Conservation (phyloP, 129 eudicot genomes). For the Rutidosis leptorrhynchoides region DNA sequence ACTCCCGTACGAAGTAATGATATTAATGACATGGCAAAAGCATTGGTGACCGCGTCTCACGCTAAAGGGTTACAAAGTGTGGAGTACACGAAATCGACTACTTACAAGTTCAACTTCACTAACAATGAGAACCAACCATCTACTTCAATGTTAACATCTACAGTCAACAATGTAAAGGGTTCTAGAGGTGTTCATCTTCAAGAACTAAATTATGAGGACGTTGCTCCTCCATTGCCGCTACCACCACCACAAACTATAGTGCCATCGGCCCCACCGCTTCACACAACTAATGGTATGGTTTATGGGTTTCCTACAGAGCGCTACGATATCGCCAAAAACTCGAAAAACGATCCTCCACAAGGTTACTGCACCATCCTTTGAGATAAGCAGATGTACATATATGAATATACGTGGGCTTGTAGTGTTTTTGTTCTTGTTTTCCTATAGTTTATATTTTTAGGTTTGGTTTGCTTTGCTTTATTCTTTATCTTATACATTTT, state of each 20-base stretch:
- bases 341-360: neutral
- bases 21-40: neutral
- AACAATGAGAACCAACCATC: slow-evolving; percentile 1
- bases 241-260: neutral
- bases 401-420: neutral
- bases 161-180: neutral
- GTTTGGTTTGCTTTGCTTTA: neutral
- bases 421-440: neutral
- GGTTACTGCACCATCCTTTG: neutral
- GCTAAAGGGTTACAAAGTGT: slow-evolving; percentile 10
- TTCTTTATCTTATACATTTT: too few species aligned
- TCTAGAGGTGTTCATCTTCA: neutral
- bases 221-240: neutral
- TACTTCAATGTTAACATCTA: neutral
- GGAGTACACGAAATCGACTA: slow-evolving; percentile 7
- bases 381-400: too few species aligned
- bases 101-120: slow-evolving; percentile 4
- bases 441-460: neutral
- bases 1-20: neutral
- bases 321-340: neutral
- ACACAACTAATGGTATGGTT: neutral
- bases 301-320: neutral
- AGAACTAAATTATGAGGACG: neutral
- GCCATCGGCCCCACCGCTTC: neutral
- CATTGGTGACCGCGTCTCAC: neutral